A percentile compares a stretch with the other conserved stretches of the same genome.
Evolutionary conservation across 768 basidiomycete species (phyloP).

Genomic region (Mycena floridula): DNA sequence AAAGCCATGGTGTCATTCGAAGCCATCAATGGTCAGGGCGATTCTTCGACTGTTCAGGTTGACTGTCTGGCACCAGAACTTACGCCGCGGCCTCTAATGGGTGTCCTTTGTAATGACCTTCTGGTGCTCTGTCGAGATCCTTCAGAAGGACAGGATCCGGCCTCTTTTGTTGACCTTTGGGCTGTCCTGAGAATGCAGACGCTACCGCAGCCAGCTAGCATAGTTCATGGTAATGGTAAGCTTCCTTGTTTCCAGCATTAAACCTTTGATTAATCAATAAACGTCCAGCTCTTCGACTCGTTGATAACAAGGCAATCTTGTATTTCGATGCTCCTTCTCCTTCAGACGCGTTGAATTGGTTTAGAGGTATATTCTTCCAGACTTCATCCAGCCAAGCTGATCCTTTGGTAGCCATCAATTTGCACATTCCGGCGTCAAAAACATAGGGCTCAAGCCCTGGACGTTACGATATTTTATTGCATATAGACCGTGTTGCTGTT

Average conservation of each 20-base stretch:
- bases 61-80: slow-evolving; percentile 86
- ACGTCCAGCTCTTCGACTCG: slow-evolving; percentile 66
- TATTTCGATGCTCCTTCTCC: slow-evolving; percentile 84
- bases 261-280: neutral
- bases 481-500: too few species aligned
- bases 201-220: slow-evolving; percentile 81
- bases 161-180: slow-evolving; percentile 84
- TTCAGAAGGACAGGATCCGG: slow-evolving; percentile 70
- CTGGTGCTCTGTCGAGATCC: slow-evolving; percentile 89
- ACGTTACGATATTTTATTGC: too few species aligned
- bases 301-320: slow-evolving; percentile 87
- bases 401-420: slow-evolving; percentile 63
- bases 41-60: slow-evolving; percentile 78
- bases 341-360: slow-evolving; percentile 86
- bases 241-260: neutral
- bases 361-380: slow-evolving; percentile 54
- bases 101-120: slow-evolving; percentile 89
- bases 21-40: slow-evolving; percentile 69
- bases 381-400: slow-evolving; percentile 1
- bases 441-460: too few species aligned
- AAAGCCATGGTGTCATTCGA: slow-evolving; percentile 81
- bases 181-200: slow-evolving; percentile 96
- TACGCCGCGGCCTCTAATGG: slow-evolving; percentile 72
- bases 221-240: slow-evolving; percentile 79
- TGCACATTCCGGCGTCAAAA: slow-evolving; percentile 82